Conservation (phyloP, 805 yeast genomes). For the Saccharomycopsis sp. region DNA sequence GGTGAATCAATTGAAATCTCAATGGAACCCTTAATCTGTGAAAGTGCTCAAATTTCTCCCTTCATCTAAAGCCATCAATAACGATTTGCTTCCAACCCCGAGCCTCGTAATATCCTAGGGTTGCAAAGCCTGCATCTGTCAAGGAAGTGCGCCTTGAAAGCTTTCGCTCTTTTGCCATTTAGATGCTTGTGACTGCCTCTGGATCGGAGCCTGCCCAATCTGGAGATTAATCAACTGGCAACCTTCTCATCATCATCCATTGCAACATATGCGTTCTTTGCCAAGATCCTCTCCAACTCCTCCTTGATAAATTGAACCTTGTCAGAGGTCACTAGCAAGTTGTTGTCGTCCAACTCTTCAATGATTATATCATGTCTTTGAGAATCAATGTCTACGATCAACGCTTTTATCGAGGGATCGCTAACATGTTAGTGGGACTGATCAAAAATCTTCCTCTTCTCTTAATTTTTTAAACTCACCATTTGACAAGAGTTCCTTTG, state of each 20-base stretch:
- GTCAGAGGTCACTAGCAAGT: conserved; percentile 68
- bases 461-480: conserved; percentile 20
- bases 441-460: too few relatives aligned
- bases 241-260: conserved; percentile 49
- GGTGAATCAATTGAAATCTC: too few relatives aligned
- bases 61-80: too few relatives aligned
- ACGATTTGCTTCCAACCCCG: too few relatives aligned
- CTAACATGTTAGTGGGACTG: conserved; percentile 26
- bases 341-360: conserved; percentile 90
- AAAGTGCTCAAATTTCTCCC: too few relatives aligned
- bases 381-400: conserved; percentile 75
- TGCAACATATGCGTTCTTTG: conserved; percentile 61
- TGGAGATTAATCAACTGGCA: background rate
- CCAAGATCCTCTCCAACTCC: conserved; percentile 66
- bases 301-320: conserved; percentile 68
- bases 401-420: conserved; percentile 88
- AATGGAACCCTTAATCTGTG: too few relatives aligned
- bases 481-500: conserved; percentile 17
- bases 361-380: conserved; percentile 60
- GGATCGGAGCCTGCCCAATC: too few relatives aligned
- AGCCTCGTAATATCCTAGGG: too few relatives aligned
- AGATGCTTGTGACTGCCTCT: too few relatives aligned
- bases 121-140: too few relatives aligned
- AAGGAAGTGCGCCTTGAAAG: too few relatives aligned
- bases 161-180: too few relatives aligned